Evolutionary conservation across 2,329 filamentous ascomycete species (phyloP).

Genomic region (Colletotrichum echinochloae): DNA sequence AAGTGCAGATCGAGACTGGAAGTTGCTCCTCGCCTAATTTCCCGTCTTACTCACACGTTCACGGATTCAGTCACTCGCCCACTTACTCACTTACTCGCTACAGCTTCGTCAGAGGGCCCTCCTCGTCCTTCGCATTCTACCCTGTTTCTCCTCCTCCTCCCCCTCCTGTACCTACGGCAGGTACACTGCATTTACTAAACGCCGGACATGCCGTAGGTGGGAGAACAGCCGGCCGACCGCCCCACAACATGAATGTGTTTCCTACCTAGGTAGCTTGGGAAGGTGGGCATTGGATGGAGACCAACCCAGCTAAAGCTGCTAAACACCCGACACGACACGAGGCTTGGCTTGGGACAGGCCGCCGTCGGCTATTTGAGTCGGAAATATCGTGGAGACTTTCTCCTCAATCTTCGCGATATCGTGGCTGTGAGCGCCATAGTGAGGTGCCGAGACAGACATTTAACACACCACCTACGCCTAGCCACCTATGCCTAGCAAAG

Average conservation of each 20-base stretch:
- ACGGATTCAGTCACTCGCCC: not conserved
- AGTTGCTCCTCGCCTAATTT: not conserved
- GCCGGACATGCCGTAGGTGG: not conserved
- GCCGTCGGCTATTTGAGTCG: not conserved
- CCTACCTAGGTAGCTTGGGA: no score
- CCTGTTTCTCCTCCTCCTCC: not conserved
- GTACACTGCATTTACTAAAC: not conserved
- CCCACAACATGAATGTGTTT: conserved; percentile 14
- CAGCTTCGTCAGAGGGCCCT: not conserved
- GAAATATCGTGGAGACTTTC: not conserved
- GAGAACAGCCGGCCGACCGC: conserved; percentile 7
- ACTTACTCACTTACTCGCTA: not conserved
- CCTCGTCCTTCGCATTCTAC: not conserved
- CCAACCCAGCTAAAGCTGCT: not conserved
- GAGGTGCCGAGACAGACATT: not conserved
- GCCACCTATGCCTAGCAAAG: not conserved
- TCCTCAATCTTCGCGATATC: not conserved
- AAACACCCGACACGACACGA: not conserved
- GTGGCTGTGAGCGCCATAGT: not conserved
- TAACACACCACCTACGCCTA: not conserved
- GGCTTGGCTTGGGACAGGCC: not conserved
- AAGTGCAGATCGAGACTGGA: conserved; percentile 12
- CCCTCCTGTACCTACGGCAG: not conserved
- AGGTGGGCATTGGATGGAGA: conserved; percentile 18
- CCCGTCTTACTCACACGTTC: not conserved